Percentiles rank a stretch among this genome's conserved stretches.
phyloP scores from a whole-genome alignment of 2,329 filamentous ascomycete species.

The Saccharata proteae region DNA sequence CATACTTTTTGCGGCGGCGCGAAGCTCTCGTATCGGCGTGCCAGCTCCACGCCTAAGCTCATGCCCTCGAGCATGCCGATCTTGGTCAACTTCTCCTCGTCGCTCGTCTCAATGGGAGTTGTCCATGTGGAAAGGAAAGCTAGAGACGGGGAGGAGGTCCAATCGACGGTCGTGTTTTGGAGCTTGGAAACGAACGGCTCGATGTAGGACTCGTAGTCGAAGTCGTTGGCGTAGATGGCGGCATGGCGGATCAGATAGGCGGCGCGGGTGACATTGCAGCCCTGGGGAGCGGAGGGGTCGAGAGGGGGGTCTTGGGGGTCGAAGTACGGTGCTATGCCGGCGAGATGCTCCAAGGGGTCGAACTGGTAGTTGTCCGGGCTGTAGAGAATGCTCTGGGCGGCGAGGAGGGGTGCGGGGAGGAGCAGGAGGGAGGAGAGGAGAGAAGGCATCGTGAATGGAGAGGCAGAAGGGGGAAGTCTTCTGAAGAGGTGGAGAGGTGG shows the following conservation, averaged over 20 bases:
- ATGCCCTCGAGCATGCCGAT: conserved; percentile 50
- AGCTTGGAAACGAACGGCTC: conserved; percentile 44
- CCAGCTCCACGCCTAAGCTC: conserved; percentile 45
- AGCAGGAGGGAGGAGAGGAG: neutral
- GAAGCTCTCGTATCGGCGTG: conserved; percentile 46
- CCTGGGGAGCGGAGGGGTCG: conserved; percentile 36
- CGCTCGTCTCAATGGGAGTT: conserved; percentile 43
- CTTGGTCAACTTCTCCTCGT: conserved; percentile 47
- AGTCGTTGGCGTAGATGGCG: conserved; percentile 41
- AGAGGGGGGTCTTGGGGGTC: conserved; percentile 35
- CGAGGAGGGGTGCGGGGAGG: neutral
- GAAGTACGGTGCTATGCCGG: conserved; percentile 39
- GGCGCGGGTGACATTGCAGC: conserved; percentile 38
- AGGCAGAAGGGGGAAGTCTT: no score
- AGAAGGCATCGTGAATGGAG: neutral
- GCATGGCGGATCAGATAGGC: conserved; percentile 39
- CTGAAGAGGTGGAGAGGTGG: no score
- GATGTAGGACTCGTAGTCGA: conserved; percentile 40
- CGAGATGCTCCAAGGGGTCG: conserved; percentile 37
- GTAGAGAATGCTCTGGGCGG: conserved; percentile 7
- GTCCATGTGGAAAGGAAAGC: conserved; percentile 46
- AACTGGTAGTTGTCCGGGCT: conserved; percentile 18
- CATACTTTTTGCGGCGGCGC: conserved; percentile 44
- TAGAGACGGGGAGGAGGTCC: conserved; percentile 43
- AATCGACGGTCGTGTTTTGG: conserved; percentile 44